Percentiles rank a stretch among this genome's conserved stretches.
Conservation (phyloP, 225 moss, liverwort and hornwort species). For the Sphagnum contortum region DNA sequence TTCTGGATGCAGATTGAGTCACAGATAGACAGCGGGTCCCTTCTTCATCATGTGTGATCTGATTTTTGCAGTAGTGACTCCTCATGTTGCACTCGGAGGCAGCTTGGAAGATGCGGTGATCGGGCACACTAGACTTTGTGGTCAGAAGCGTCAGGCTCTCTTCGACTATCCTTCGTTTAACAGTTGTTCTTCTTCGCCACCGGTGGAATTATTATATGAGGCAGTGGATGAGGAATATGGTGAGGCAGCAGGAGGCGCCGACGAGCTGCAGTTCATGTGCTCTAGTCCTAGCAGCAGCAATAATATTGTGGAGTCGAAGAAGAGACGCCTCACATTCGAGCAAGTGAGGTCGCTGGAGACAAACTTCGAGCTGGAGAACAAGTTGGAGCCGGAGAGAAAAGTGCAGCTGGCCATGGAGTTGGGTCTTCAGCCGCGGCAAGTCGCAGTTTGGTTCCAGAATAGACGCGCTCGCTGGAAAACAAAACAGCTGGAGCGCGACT, state of each 20-base stretch:
- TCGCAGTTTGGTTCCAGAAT: constrained; percentile 99
- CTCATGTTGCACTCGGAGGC: constrained; percentile 15
- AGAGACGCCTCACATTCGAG: constrained; percentile 72
- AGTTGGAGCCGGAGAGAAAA: constrained; percentile 90
- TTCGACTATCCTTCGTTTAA: constrained; percentile 59
- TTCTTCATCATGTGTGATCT: no score
- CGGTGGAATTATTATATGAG: constrained; percentile 26
- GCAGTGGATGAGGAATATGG: constrained; percentile 51
- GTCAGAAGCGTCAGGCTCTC: constrained; percentile 42
- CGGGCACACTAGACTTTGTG: constrained; percentile 16
- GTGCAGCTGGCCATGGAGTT: constrained; percentile 89
- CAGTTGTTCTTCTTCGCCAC: constrained; percentile 3
- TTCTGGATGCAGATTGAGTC: no score
- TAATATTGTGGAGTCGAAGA: constrained; percentile 63
- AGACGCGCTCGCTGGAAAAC: constrained; percentile 97
- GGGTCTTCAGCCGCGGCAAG: constrained; percentile 83
- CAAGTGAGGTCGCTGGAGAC: constrained; percentile 88
- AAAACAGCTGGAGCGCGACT: constrained; percentile 88
- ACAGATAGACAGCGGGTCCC: no score
- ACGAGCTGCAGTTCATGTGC: no score
- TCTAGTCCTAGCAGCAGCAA: constrained; percentile 20
- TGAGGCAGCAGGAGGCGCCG: constrained; percentile 5
- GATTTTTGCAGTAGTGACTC: background rate
- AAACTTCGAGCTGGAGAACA: constrained; percentile 89
- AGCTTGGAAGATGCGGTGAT: constrained; percentile 73